Evolutionary conservation across 2,329 filamentous ascomycete species (phyloP).

Genomic region (Metarhizium brunneum): DNA sequence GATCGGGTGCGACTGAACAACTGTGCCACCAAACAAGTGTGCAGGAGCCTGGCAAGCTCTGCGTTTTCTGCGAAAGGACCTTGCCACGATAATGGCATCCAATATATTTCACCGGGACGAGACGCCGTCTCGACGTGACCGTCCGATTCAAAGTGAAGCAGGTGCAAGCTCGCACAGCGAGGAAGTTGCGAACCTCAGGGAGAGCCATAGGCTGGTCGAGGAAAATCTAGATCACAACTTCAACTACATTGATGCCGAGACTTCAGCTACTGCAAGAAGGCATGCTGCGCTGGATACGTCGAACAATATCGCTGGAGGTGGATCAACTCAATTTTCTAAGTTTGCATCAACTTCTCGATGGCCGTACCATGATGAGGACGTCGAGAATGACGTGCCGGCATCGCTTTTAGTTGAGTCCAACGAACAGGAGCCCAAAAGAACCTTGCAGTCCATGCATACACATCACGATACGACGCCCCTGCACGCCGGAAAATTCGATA

Average conservation of each 20-base stretch:
- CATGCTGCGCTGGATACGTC: conserved; percentile 32
- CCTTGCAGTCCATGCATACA: background rate
- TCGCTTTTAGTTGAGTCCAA: conserved; percentile 52
- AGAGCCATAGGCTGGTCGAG: conserved; percentile 16
- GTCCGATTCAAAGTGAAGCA: conserved; percentile 36
- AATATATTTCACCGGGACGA: background rate
- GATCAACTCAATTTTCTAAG: background rate
- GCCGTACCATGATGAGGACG: conserved; percentile 36
- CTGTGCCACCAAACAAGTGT: background rate
- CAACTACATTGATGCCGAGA: conserved; percentile 39
- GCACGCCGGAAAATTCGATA: background rate
- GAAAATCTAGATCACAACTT: conserved; percentile 40
- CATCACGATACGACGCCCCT: background rate
- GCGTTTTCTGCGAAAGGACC: background rate
- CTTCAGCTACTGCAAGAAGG: conserved; percentile 36
- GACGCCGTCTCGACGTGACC: conserved; percentile 26
- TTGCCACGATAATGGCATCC: background rate
- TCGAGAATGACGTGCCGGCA: conserved; percentile 52
- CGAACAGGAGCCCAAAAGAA: conserved; percentile 5
- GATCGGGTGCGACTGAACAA: background rate
- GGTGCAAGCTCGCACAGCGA: conserved; percentile 26
- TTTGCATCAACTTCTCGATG: conserved; percentile 8
- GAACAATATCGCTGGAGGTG: conserved; percentile 11
- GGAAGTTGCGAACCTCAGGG: background rate
- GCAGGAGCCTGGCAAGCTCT: background rate